Conservation (phyloP, 306 rosid genomes). For the Trichosanthes cucumerina region DNA sequence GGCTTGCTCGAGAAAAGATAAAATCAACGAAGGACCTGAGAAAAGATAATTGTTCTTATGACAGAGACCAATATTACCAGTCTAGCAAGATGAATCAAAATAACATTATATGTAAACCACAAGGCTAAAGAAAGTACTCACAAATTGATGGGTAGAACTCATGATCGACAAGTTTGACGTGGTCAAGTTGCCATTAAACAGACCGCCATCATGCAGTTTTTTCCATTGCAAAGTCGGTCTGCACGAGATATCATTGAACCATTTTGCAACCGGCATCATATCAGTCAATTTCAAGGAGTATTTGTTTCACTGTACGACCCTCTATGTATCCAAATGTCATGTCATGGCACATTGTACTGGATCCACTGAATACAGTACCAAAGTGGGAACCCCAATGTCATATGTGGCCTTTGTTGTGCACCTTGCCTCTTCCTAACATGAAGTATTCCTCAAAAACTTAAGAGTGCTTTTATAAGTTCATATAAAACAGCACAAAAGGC, state of each 20-base stretch:
- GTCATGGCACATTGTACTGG: constrained; percentile 37
- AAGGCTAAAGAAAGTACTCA: constrained; percentile 23
- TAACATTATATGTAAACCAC: background rate
- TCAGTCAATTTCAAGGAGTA: constrained; percentile 50
- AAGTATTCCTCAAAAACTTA: background rate
- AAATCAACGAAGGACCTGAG: constrained; percentile 63
- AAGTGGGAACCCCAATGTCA: constrained; percentile 63
- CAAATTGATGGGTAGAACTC: constrained; percentile 44
- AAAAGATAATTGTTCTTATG: constrained; percentile 10
- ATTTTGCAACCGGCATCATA: constrained; percentile 24
- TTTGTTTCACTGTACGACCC: constrained; percentile 62
- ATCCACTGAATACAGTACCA: constrained; percentile 51
- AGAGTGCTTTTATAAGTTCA: background rate
- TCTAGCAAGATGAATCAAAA: background rate
- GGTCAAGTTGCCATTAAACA: constrained; percentile 65
- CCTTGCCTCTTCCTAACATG: constrained; percentile 64
- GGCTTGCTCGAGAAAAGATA: constrained; percentile 69
- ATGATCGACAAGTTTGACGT: constrained; percentile 65
- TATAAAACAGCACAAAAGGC: background rate
- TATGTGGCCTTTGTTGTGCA: constrained; percentile 63
- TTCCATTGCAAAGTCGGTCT: constrained; percentile 31
- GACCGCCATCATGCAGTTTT: too few relatives aligned
- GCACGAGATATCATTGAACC: constrained; percentile 41
- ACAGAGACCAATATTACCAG: constrained; percentile 14
- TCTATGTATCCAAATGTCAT: constrained; percentile 56